phyloP scores from a whole-genome alignment of 2,329 filamentous ascomycete genomes.

The Alternaria hordeiaustralica region DNA sequence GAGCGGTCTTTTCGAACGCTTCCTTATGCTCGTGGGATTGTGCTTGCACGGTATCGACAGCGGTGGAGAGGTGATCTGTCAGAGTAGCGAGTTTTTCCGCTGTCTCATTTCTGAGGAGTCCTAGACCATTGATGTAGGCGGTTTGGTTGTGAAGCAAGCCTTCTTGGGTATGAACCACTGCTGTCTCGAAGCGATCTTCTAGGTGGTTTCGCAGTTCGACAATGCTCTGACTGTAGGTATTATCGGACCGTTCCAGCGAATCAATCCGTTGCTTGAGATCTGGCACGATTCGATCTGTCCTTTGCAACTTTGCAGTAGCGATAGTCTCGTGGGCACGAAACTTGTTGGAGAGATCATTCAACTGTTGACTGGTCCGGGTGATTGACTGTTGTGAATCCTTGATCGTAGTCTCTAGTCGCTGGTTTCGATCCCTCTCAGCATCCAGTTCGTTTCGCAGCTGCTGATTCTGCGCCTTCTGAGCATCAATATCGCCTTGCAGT shows the following conservation, averaged over 20 bases:
- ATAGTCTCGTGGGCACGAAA: background rate
- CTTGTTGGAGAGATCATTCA: background rate
- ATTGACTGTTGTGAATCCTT: background rate
- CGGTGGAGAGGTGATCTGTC: background rate
- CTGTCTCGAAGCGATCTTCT: background rate
- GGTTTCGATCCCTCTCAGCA: background rate
- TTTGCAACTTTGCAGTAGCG: background rate
- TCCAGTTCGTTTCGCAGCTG: background rate
- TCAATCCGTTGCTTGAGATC: accelerated
- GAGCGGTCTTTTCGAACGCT: background rate
- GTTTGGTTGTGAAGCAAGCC: background rate
- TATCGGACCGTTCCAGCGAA: background rate
- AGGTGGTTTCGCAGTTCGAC: background rate
- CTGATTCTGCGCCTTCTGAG: background rate
- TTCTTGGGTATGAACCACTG: background rate
- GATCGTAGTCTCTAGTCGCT: background rate
- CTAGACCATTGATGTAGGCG: background rate
- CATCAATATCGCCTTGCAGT: background rate
- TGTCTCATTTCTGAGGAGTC: background rate
- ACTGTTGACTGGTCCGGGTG: background rate
- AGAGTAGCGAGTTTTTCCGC: background rate
- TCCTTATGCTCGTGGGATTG: background rate
- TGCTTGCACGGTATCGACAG: background rate
- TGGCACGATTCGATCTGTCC: background rate
- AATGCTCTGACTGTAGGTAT: background rate